Conservation (phyloP, 768 basidiomycete species). For the Kwoniella dendrophila region DNA sequence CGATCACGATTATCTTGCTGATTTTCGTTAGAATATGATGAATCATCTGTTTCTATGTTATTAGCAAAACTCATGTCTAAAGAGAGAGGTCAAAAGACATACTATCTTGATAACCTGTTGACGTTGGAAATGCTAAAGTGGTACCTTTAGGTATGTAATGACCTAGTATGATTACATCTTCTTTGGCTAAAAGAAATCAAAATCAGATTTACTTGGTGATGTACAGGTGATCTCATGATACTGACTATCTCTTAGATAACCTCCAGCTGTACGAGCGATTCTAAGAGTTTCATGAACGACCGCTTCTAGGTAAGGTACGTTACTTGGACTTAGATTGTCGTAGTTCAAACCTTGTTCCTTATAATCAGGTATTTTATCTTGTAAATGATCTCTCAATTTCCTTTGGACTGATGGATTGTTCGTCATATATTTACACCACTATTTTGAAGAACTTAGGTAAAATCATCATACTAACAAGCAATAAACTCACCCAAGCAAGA, state of each 20-base stretch:
- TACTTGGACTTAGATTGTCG: constrained; percentile 36
- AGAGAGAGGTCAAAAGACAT: not conserved
- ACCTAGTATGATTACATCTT: constrained; percentile 45
- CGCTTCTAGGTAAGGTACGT: constrained; percentile 48
- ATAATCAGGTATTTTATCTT: constrained; percentile 23
- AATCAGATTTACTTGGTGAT: no score
- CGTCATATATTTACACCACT: constrained; percentile 50
- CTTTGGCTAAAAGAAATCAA: constrained; percentile 37
- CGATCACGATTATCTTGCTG: not conserved
- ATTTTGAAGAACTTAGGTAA: not conserved
- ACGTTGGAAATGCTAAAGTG: constrained; percentile 32
- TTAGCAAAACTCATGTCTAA: no score
- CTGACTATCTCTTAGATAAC: constrained; percentile 34
- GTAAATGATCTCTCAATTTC: constrained; percentile 36
- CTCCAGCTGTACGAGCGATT: constrained; percentile 41
- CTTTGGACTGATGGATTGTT: constrained; percentile 39
- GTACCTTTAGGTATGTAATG: constrained; percentile 43
- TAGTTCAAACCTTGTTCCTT: constrained; percentile 34
- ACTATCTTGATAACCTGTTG: constrained; percentile 27
- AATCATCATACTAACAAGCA: not conserved
- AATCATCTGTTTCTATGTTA: no score
- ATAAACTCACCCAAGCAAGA: constrained; percentile 35
- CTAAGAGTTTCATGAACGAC: constrained; percentile 44
- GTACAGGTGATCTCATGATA: no score
- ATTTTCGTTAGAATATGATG: no score